phyloP scores from a whole-genome alignment of 2,329 filamentous ascomycete species.

The Chaetothyriales sp. region DNA sequence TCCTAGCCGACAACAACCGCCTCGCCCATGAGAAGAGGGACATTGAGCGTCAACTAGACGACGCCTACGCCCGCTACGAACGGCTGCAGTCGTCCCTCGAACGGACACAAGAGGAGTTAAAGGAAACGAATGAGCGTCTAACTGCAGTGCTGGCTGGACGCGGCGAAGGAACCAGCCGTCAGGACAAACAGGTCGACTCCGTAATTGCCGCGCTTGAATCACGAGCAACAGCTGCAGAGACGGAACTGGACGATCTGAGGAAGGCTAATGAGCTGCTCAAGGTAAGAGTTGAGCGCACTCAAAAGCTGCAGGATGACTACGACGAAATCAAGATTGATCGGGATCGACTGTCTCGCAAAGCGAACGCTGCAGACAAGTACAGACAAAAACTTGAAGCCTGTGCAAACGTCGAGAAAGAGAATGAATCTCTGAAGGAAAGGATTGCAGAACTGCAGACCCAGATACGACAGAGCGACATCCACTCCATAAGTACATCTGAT shows the following conservation, averaged over 20 bases:
- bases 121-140: constrained; percentile 36
- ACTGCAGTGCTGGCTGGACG: constrained; percentile 39
- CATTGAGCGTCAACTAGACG: constrained; percentile 32
- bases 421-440: constrained; percentile 32
- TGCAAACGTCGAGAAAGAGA: constrained; percentile 37
- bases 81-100: constrained; percentile 40
- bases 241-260: constrained; percentile 31
- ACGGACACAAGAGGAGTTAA: constrained; percentile 31
- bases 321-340: constrained; percentile 36
- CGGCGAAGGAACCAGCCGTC: constrained; percentile 30
- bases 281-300: constrained; percentile 31
- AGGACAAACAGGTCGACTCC: constrained; percentile 49
- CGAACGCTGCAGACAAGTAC: constrained; percentile 37
- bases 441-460: constrained; percentile 35
- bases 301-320: constrained; percentile 35
- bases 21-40: constrained; percentile 39
- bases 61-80: constrained; percentile 48
- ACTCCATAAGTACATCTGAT: constrained; percentile 18
- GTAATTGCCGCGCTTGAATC: constrained; percentile 59
- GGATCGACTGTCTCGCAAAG: constrained; percentile 33
- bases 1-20: constrained; percentile 45
- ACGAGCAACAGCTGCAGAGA: constrained; percentile 42
- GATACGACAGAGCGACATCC: constrained; percentile 32
- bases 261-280: constrained; percentile 33
- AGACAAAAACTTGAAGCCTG: constrained; percentile 36